Base-by-base conservation (phyloP, 179 eudicot species). In the Beta lomatogona region DNA sequence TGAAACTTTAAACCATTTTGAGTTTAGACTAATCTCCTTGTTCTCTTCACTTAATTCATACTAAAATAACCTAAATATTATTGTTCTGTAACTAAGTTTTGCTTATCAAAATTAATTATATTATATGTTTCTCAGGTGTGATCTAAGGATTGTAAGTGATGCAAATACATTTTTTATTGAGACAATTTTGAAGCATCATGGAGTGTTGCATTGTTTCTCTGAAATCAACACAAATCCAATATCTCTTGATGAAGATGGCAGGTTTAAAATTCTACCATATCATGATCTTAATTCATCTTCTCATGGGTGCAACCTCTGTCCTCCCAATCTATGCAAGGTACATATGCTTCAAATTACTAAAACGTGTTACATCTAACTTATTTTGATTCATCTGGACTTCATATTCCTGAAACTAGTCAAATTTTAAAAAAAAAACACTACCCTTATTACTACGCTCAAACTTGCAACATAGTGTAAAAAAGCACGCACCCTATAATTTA, bases 281-380 rank as follows among this genome's bases (percentile, higher is more conserved):
- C 89, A 89, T 86, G 94, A 92, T 81, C 86, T 87, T 65, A 80
- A 80, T 7, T 70, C 85, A 1, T 83, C 85, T 36, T 58, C 89
- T 71, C 97, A 93, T 85, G 91, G 90, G 52, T 93, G 97, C 86
- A 77, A 65, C 60, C 89, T 75, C 70, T 92, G 97, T 80, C 97
- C 97, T 86, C 91, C 94, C 28, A 92, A 93, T 75, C 88, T 92
- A 87, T 93, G 97, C 84, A 93, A 92, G 94, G 96, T 90, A 86
- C 4, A 5, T 16, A 18, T 28, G 21, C 66, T 13, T 14, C 14
- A 0, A 4, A 59, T 18, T 19, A 16, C 71, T 50, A 21, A 3
- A 3, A 36, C 3, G 41, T 36, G 41, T 36, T 36, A 36, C 3
- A 36, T 36, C 3, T 2, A 36, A 36, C 41, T 36, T 36, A 36